phyloP scores from a whole-genome alignment of 2,329 filamentous ascomycete species.

The Colletotrichum sp. region DNA sequence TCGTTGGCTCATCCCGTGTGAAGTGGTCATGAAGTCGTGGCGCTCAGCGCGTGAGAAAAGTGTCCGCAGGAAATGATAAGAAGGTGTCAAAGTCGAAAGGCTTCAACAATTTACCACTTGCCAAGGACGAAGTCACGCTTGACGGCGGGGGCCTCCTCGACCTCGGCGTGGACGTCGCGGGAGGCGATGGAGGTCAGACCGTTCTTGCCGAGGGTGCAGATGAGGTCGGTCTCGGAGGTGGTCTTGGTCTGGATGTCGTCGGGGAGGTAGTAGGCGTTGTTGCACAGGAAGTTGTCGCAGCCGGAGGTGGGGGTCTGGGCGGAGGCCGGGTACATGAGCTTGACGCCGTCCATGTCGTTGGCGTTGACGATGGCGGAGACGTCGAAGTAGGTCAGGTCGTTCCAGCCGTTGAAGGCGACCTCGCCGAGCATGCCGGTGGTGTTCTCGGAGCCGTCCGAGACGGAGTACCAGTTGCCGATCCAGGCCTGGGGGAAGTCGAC shows the following conservation, averaged over 20 bases:
- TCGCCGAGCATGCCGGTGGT: slow-evolving; percentile 58
- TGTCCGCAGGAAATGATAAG: background rate
- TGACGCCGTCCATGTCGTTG: slow-evolving; percentile 54
- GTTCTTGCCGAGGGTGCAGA: slow-evolving; percentile 53
- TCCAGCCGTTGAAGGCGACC: slow-evolving; percentile 53
- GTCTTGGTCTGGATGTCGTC: slow-evolving; percentile 63
- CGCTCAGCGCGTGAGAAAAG: slow-evolving; percentile 9
- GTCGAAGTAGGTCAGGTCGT: slow-evolving; percentile 59
- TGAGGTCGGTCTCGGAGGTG: slow-evolving; percentile 51
- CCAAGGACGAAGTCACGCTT: slow-evolving; percentile 38
- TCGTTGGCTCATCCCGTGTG: background rate
- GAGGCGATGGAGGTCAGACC: slow-evolving; percentile 28
- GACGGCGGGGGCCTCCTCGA: slow-evolving; percentile 24
- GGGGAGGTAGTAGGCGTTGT: slow-evolving; percentile 56
- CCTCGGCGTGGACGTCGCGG: background rate
- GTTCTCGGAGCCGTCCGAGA: slow-evolving; percentile 47
- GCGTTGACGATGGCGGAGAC: slow-evolving; percentile 63
- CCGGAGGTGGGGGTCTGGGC: slow-evolving; percentile 48
- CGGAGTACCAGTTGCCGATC: slow-evolving; percentile 57
- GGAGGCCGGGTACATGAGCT: slow-evolving; percentile 56
- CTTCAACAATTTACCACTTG: slow-evolving; percentile 17
- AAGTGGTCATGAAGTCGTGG: slow-evolving; percentile 15
- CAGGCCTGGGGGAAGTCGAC: slow-evolving; percentile 49
- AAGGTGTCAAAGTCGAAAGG: background rate
- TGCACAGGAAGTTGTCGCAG: slow-evolving; percentile 57